A percentile compares a stretch with the other conserved stretches of the same genome.
Conservation (phyloP, 805 yeast genomes). For the Ogataea methylovora region DNA sequence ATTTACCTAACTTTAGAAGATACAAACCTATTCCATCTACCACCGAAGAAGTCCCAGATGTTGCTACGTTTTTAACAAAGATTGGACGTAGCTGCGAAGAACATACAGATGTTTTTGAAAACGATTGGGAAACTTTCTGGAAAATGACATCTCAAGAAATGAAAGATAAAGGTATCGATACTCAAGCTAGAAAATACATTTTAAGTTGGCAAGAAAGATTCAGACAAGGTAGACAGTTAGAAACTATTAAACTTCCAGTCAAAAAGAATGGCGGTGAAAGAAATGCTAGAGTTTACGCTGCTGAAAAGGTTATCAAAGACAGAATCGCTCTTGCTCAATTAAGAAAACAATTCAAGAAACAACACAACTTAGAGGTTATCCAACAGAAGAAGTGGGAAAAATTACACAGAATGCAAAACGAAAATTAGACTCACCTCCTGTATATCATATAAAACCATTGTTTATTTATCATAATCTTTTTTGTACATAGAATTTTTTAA, state of each 20-base stretch:
- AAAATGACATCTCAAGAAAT: constrained; percentile 42
- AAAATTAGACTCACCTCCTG: too few relatives aligned
- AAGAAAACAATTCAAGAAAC: constrained; percentile 12
- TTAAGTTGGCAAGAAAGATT: constrained; percentile 65
- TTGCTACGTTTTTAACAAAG: constrained; percentile 58
- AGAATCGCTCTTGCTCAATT: constrained; percentile 31
- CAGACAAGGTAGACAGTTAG: constrained; percentile 43
- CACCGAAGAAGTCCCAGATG: constrained; percentile 54
- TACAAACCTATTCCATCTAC: constrained; percentile 47
- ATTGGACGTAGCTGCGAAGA: constrained; percentile 76
- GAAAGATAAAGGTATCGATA: constrained; percentile 74
- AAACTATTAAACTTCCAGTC: constrained; percentile 49
- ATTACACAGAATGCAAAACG: constrained; percentile 8
- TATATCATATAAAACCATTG: too few relatives aligned
- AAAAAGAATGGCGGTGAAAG: constrained; percentile 89
- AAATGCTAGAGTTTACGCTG: constrained; percentile 57
- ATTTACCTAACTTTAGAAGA: too few relatives aligned
- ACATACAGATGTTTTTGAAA: constrained; percentile 59
- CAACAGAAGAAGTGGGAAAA: constrained; percentile 16
- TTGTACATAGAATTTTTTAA: constrained; percentile 3
- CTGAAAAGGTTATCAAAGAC: constrained; percentile 51
- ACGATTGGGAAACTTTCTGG: constrained; percentile 64
- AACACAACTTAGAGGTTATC: constrained; percentile 6
- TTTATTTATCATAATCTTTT: background rate
- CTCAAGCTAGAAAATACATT: constrained; percentile 64